Percentiles rank a stretch among this genome's conserved stretches.
Conservation (phyloP, 805 yeast genomes). For the Candida mattraensis region DNA sequence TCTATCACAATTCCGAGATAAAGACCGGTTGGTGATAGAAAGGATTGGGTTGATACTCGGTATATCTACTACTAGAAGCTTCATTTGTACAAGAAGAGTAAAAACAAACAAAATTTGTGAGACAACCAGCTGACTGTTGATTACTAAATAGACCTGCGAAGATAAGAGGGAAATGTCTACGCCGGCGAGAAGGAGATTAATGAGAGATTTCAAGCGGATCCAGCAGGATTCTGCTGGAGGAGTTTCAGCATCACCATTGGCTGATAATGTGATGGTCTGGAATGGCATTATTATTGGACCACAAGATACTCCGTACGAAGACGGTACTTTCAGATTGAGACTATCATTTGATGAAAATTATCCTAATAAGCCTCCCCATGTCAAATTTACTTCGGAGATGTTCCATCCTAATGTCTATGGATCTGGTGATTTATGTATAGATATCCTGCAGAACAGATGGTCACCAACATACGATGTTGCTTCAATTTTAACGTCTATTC, state of each 20-base stretch:
- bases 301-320: slow-evolving; percentile 96
- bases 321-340: slow-evolving; percentile 87
- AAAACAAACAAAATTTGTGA: no score
- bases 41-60: no score
- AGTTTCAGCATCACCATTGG: slow-evolving; percentile 93
- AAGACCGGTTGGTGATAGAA: no score
- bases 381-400: slow-evolving; percentile 89
- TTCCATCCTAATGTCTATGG: slow-evolving; percentile 98
- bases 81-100: no score
- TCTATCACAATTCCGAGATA: no score
- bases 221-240: slow-evolving; percentile 99
- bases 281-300: slow-evolving; percentile 98
- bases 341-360: slow-evolving; percentile 94
- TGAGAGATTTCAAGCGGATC: slow-evolving; percentile 98
- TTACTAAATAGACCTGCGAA: no score
- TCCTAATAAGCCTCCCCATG: slow-evolving; percentile 95
- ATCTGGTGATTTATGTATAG: slow-evolving; percentile 91
- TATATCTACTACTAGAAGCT: no score
- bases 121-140: no score
- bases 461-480: slow-evolving; percentile 98
- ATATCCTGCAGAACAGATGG: slow-evolving; percentile 96
- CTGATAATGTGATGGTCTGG: slow-evolving; percentile 98
- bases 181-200: slow-evolving; percentile 96
- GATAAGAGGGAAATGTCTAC: slow-evolving; percentile 81
- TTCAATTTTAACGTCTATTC: slow-evolving; percentile 89